Evolutionary conservation across 345 rosid species (phyloP), one percentile per base, ranked within the genome.

Genomic region (Arabis hirsuta): DNA sequence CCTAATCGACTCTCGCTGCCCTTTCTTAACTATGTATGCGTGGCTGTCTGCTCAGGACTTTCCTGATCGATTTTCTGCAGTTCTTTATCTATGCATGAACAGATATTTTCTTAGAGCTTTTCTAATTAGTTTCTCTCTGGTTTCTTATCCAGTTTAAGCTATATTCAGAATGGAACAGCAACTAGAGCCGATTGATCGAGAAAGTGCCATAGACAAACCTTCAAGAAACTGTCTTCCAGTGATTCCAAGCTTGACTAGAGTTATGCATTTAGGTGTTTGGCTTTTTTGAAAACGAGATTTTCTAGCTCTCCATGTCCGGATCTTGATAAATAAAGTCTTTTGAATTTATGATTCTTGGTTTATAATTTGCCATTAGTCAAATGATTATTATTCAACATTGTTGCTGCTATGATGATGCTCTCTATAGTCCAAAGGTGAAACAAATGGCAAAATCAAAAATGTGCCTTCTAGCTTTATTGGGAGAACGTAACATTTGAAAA

Each of bases 301-400:
- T 48, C 45, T 4, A 65, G 65, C 20, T 24, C 7, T 5, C 12
- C 9, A 9, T 55, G 42, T 57, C 44, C 6, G 39, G 44, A 27
- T 57, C 45, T 65, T 48, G 52, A 57, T 36, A 19, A 55, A 20
- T 71, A 9, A 64, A 64, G 44, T 55, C 64, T 64, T 64, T 13
- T 42, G 43, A 1, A 46, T 36, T 44, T 51, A 9, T 29, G 5
- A 29, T 11, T 34, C 34, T 73, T 46, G 29, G 47, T 31, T 36
- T 29, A 32, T 36, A 5, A 22, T 53, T 32, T 32, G 7, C 11
- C n/a, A 1, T 27, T 60, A 7, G 39, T 2, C 47, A 11, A 39
- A 12, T 12, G 36, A 24, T 5, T 12, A 13, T 47, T 47, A 26
- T 26, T 43, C 20, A 36, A 12, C 62, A 50, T 10, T 9, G 5